Percentiles rank a stretch among this genome's conserved stretches.
Evolutionary conservation across 2,329 filamentous ascomycete species (phyloP).

Genomic region (Raffaelea albimanens): DNA sequence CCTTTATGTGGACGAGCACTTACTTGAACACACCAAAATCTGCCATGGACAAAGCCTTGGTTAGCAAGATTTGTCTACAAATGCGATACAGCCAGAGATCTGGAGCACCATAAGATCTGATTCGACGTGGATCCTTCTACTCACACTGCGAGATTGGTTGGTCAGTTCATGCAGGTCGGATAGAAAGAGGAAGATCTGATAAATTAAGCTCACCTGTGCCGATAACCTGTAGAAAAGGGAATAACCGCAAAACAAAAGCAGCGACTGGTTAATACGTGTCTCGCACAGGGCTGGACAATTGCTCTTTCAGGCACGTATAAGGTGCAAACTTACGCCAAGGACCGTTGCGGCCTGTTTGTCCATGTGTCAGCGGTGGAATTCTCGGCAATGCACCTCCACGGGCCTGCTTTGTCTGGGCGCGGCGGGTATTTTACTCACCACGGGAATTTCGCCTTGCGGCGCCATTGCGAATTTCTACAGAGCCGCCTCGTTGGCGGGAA

Average conservation of each 20-base stretch:
- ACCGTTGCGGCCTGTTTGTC: constrained; percentile 29
- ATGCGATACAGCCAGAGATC: too few species aligned
- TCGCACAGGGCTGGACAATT: too few species aligned
- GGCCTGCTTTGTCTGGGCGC: too few species aligned
- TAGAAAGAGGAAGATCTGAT: background rate
- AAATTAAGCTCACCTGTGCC: constrained; percentile 17
- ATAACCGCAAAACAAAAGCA: background rate
- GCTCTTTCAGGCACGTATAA: background rate
- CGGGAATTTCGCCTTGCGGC: constrained; percentile 19
- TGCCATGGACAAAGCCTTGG: constrained; percentile 1
- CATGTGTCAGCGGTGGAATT: too few species aligned
- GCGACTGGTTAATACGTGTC: background rate
- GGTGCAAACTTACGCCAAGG: constrained; percentile 25
- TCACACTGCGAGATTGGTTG: constrained; percentile 4
- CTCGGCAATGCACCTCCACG: too few species aligned
- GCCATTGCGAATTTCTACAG: constrained; percentile 15
- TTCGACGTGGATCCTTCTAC: background rate
- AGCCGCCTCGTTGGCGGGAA: too few species aligned
- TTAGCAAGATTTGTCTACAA: background rate
- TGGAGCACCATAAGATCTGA: too few species aligned
- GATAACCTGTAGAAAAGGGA: constrained; percentile 16
- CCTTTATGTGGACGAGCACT: constrained; percentile 1
- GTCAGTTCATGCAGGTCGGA: background rate
- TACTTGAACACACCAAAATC: constrained; percentile 31
- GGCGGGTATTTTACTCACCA: constrained; percentile 16